These are phyloP conservation scores for Microbotryum saponariae DNA, from an alignment of 1,284 basidiomycete species.

Conservation along the genomic window DNA sequence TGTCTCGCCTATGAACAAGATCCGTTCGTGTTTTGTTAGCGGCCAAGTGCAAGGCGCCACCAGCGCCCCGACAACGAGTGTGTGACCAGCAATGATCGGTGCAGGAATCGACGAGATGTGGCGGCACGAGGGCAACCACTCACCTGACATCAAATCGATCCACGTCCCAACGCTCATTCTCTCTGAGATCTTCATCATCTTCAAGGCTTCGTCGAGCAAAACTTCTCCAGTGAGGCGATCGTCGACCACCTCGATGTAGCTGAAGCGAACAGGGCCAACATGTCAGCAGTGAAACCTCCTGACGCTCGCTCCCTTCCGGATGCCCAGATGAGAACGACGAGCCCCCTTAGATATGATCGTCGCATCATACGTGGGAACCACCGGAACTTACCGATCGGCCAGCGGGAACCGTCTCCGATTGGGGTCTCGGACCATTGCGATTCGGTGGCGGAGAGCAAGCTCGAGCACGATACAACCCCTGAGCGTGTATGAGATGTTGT, in stretches of 20 bases:
- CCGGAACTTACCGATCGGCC: constrained; percentile 53
- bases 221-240: constrained; percentile 88
- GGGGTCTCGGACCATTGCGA: constrained; percentile 78
- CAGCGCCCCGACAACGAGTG: too few species aligned
- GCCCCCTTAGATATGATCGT: background rate
- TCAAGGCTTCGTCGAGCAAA: constrained; percentile 86
- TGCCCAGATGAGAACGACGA: background rate
- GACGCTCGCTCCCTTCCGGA: background rate
- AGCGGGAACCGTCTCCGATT: constrained; percentile 66
- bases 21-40: too few species aligned
- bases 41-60: too few species aligned
- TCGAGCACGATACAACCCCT: constrained; percentile 92
- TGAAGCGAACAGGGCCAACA: constrained; percentile 4
- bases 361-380: background rate
- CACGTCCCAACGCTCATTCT: constrained; percentile 82
- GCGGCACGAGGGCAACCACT: constrained; percentile 35
- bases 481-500: constrained; percentile 93
- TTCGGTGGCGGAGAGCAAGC: constrained; percentile 78
- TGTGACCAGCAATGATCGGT: too few species aligned
- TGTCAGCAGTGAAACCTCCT: background rate
- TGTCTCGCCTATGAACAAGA: constrained; percentile 64
- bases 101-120: too few species aligned
- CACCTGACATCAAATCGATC: constrained; percentile 88
- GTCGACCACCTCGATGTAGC: constrained; percentile 78
- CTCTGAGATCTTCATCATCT: constrained; percentile 76